A percentile compares a stretch with the other conserved stretches of the same genome.
These are phyloP conservation scores for Ophiostoma perfectum DNA, from an alignment of 2,329 filamentous ascomycete genomes.

Conservation along the genomic window DNA sequence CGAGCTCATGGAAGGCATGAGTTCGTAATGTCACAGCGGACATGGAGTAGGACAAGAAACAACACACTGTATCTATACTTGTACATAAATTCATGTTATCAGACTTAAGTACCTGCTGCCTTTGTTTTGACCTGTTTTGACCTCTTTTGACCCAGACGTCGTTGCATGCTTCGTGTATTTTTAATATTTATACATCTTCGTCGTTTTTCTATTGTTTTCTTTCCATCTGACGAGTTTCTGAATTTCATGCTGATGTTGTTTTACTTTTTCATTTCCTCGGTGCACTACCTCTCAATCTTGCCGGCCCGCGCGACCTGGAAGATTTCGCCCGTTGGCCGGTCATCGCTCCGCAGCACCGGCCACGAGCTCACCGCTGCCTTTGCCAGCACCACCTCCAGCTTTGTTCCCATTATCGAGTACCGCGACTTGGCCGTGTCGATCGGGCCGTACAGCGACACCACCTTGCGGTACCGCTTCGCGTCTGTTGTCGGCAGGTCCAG, in stretches of 20 bases:
- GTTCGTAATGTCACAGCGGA: conserved; percentile 28
- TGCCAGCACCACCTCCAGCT: conserved; percentile 72
- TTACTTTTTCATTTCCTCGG: background rate
- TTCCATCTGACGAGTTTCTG: too few relatives aligned
- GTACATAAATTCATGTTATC: background rate
- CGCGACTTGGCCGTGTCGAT: conserved; percentile 72
- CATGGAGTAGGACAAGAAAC: too few relatives aligned
- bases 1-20: conserved; percentile 89
- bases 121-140: too few relatives aligned
- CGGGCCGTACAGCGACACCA: conserved; percentile 67
- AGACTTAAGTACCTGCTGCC: too few relatives aligned
- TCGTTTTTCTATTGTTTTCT: background rate
- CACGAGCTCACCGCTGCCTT: conserved; percentile 72
- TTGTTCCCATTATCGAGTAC: conserved; percentile 81
- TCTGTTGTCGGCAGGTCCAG: conserved; percentile 85
- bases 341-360: conserved; percentile 78
- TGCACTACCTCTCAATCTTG: conserved; percentile 28
- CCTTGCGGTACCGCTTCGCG: conserved; percentile 71
- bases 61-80: background rate
- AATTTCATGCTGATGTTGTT: background rate
- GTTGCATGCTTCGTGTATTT: background rate
- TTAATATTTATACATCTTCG: background rate
- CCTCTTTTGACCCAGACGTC: background rate
- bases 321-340: conserved; percentile 65
- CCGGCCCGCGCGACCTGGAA: conserved; percentile 83